Base-by-base conservation (phyloP, 768 basidiomycete genomes). In the Tylopilus plumbeoviolaceoides region DNA sequence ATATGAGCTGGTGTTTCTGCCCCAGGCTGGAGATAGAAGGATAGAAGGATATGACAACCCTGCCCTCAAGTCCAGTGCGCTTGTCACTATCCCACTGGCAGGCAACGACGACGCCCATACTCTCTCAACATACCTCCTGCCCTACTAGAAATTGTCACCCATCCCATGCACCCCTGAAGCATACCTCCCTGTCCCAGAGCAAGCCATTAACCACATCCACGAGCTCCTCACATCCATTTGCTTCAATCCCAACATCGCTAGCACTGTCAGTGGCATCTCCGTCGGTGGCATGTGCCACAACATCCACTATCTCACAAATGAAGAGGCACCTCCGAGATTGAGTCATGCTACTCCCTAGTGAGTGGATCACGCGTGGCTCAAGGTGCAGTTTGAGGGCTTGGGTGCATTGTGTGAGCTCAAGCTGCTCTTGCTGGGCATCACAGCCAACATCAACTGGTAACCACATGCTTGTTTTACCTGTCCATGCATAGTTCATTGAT, bases 401-500 rank as follows among this genome's bases (percentile, higher is more conserved):
- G 93, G 94, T 1, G 91, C 90, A 1, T 69, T 69, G 4, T 95
- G 93, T 69, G 75, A 78, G 53, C 75, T 91, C 27, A 74, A 75
- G 59, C 63, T 73, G 0, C 95, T 93, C 78, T 67, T 84, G 27
- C 9, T 41, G 14, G 90, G 88, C 8, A 94, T 91, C 64, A 78
- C 89, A 4, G 92, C 94, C 10, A 92, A 95, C 63, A 85, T 95
- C 42, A 77, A 95, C 52, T 95, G 92, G 84, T 91, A 75, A 4
- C 43, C 3, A 28, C 4, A 14, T 4, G 12, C 10, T 25, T 11
- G 11, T 20, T 31, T n/a, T 20, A n/a, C 17, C 14, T 20, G 17
- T 17, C 12, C 17, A 17, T 48, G 27, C 51, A 23, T 31, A 31
- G n/a, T n/a, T n/a, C n/a, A 23, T 33, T 33, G 49, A 61, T 27